Evolutionary conservation across 306 rosid species (phyloP), one percentile per base, ranked within the genome.

Genomic region (Dalbergia cultrata): DNA sequence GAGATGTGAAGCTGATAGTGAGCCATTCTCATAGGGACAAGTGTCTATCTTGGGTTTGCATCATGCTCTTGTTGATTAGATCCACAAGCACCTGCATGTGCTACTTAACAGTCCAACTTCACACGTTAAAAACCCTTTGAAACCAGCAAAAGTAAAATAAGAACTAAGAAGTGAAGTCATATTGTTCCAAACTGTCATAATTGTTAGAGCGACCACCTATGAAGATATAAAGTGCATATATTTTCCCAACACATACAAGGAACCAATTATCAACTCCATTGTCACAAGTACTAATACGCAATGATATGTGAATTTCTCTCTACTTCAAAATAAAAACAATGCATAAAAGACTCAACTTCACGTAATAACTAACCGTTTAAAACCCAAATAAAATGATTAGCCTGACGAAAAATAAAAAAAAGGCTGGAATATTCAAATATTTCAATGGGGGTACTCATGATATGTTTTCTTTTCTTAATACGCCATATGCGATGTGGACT

Each of bases 391-490:
- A 57, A 77, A 74, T 78, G 80, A 81, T 53, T 70, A 74, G 41
- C 14, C 14, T 7, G 50, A 53, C 33, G 13, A 16, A 33, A 68
- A 56, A 41, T 71, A 34, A 31, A 50, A 31, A 78, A 37, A 16
- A 56, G 12, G 35, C 0, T 45, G 17, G 54, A 58, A 79, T 67
- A 19, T 81, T 74, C 2, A 31, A 65, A 73, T 43, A 26, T 65
- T 70, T 56, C 76, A 72, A 72, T 47, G 45, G 12, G 37, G 52
- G 60, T 22, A 66, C 61, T 74, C 74, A 84, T 84, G 58, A 45
- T 80, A n/a, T 74, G 77, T 39, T 73, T 74, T 53, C 57, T 35
- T 67, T 75, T 74, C 76, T 58, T 65, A 79, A 49, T 74, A 80
- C 80, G 75, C 72, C 66, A 74, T 31, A 9, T 65, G 33, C 9